A percentile compares a stretch with the other conserved stretches of the same genome.
Conservation (phyloP, 192 early-diverging fungal genomes). For the Gorgonomyces haynaldii region DNA sequence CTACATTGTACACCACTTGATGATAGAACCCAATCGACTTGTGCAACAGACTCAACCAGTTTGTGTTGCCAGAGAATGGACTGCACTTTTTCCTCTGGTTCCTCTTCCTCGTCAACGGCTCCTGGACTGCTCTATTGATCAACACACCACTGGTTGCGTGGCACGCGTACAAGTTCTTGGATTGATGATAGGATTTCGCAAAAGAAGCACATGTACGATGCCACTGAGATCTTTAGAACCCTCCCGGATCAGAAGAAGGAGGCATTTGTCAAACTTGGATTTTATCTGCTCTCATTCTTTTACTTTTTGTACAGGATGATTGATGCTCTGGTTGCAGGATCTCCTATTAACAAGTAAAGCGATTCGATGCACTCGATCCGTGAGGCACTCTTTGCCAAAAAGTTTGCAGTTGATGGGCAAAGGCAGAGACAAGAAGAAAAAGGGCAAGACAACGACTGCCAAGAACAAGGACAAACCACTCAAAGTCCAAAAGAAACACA, state of each 20-base stretch:
- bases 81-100: conserved; percentile 73
- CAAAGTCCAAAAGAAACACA: conserved; percentile 13
- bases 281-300: conserved; percentile 92
- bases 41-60: conserved; percentile 93
- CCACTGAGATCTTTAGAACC: conserved; percentile 96
- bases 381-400: too few species aligned
- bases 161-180: conserved; percentile 68
- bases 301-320: conserved; percentile 77
- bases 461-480: conserved; percentile 18
- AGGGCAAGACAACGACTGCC: conserved; percentile 32
- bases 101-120: conserved; percentile 75
- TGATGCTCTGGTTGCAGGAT: conserved; percentile 38
- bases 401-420: conserved; percentile 5
- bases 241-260: conserved; percentile 88
- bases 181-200: conserved; percentile 50
- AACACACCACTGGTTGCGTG: conserved; percentile 80
- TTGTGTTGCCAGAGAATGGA: conserved; percentile 86
- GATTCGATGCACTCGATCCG: too few species aligned
- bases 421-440: conserved; percentile 32
- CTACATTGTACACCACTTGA: too few species aligned
- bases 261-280: conserved; percentile 92
- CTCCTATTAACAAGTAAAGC: too few species aligned
- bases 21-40: conserved; percentile 99
- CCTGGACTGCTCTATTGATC: conserved; percentile 73
- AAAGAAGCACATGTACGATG: conserved; percentile 88